Conservation (phyloP, 495 filamentous ascomycete genomes). For the Penicillium mononematosum region DNA sequence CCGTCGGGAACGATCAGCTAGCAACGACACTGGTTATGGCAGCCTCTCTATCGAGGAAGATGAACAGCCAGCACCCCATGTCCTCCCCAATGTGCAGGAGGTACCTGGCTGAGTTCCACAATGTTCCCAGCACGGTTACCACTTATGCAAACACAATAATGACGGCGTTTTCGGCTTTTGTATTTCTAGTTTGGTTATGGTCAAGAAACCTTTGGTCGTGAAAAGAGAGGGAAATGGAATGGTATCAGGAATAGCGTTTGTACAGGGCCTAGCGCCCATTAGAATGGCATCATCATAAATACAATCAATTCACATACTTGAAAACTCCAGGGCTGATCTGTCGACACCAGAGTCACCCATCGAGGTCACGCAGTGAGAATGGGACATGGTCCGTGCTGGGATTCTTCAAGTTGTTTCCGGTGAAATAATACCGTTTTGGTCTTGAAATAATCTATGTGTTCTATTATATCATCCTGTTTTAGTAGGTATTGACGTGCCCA, state of each 20-base stretch:
- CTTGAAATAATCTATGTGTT: too few species aligned
- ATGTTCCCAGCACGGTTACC: not conserved
- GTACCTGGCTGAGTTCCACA: constrained; percentile 5
- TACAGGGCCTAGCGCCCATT: not conserved
- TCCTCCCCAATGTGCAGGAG: constrained; percentile 12
- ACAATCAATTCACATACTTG: not conserved
- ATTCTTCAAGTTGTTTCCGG: too few species aligned
- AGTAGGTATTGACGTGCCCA: too few species aligned
- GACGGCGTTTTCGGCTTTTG: constrained; percentile 14
- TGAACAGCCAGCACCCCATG: constrained; percentile 3
- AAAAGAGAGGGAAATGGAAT: not conserved
- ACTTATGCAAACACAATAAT: constrained; percentile 3
- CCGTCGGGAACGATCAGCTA: constrained; percentile 26
- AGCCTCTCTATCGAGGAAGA: constrained; percentile 33
- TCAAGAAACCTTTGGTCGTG: not conserved
- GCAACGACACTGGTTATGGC: constrained; percentile 37
- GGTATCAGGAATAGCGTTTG: not conserved
- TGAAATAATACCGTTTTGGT: too few species aligned
- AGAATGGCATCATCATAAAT: not conserved
- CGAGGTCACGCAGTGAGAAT: too few species aligned
- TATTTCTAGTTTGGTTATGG: constrained; percentile 9
- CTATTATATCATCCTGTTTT: too few species aligned
- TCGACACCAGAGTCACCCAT: not conserved
- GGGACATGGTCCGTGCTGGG: too few species aligned
- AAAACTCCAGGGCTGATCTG: not conserved